phyloP scores from a whole-genome alignment of 148 eudicot genomes.

The Selenicereus undatus region DNA sequence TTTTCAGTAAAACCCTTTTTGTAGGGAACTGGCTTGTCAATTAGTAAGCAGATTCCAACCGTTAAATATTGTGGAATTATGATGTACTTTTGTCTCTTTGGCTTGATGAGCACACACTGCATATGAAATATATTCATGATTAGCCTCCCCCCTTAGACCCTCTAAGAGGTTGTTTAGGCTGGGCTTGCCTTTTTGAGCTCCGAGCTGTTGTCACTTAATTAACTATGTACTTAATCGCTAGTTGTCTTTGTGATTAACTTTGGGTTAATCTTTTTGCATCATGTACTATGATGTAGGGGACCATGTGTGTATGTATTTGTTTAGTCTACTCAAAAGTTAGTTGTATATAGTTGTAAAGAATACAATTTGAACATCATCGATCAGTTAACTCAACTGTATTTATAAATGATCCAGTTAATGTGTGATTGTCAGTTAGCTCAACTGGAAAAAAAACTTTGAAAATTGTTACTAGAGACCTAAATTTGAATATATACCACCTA shows the following conservation, averaged over 20 bases:
- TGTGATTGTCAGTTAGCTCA: too few relatives aligned
- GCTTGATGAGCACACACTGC: constrained; percentile 8
- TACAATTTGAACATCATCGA: neutral
- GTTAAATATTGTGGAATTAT: neutral
- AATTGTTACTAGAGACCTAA: too few relatives aligned
- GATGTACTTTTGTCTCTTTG: constrained; percentile 27
- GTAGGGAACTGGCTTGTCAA: constrained; percentile 12
- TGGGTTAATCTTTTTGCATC: constrained; percentile 9
- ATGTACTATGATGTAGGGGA: constrained; percentile 9
- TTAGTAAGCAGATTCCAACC: neutral
- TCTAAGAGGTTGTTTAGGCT: constrained; percentile 18
- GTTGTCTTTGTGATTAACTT: constrained; percentile 3
- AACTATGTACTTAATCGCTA: neutral
- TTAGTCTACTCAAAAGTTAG: neutral
- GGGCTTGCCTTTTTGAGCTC: constrained; percentile 17
- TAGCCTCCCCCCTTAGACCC: constrained; percentile 13
- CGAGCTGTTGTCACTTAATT: constrained; percentile 15
- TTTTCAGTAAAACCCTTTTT: neutral
- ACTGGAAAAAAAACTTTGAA: too few relatives aligned
- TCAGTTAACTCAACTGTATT: too few relatives aligned
- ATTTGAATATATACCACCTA: too few relatives aligned
- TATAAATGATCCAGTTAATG: too few relatives aligned
- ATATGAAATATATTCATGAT: neutral
- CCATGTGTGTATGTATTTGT: neutral
- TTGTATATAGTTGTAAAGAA: neutral